Base-by-base conservation (phyloP, 163 green algal species). In the Scenedesmus sp. region DNA sequence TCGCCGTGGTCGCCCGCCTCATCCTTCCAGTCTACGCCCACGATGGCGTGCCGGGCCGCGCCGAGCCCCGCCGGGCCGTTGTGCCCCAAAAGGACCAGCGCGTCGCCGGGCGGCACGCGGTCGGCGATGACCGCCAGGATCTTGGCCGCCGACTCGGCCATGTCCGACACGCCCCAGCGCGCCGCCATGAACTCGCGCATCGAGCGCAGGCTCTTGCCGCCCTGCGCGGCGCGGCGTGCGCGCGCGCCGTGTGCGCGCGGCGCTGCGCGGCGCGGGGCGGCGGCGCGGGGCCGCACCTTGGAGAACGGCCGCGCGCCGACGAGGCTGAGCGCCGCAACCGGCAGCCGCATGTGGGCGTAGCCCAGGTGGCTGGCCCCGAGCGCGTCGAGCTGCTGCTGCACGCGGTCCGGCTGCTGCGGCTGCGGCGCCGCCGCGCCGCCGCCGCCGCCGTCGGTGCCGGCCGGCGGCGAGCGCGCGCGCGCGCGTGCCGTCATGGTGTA, bases 51-150 rank as follows among this genome's bases (percentile, higher is more conserved):
- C 31, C 69, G 45, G 3, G 51, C 44, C 10, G 6, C 62, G 3
- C 92, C 92, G 24, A 96, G 84, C 18, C 89, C 90, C 20, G 81
- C 28, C 13, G 90, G 91, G 0, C 91, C 91, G 72, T 94, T 93
- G 82, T 95, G 91, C 14, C 73, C 88, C 33, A 94, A 50, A 17
- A 95, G 2, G 11, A 96, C 77, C 3, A 91, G 62, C 1, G 72
- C 0, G 70, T 86, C 57, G 14, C 39, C 29, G 14, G 48, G 28
- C 13, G 62, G 74, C 11, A 74, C 74, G n/a, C 54, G 62, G 6
- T 4, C 11, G 5, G 54, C 28, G 22, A 77, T 66, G 36, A 77
- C 4, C 3, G 57, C 15, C 24, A 77, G 15, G 1, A 80, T 51
- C 26, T 64, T 53, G 26, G 58, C 13, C 29, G 71, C 44, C 28